phyloP scores from a whole-genome alignment of 306 rosid genomes.

The Amphicarpaea edgeworthii region DNA sequence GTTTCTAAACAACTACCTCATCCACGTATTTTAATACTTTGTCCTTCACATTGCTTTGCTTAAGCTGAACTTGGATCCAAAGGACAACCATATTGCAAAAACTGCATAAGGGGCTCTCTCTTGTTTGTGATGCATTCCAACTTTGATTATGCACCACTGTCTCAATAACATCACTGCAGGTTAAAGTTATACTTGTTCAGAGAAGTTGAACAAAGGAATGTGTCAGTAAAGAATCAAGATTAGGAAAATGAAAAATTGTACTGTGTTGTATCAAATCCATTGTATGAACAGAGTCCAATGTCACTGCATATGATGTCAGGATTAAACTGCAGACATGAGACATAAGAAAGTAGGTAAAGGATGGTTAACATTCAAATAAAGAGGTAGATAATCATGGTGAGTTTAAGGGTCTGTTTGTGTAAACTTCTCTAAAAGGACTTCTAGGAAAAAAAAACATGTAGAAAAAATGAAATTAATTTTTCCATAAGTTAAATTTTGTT shows the following conservation, averaged over 20 bases:
- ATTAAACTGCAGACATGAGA: conserved; percentile 53
- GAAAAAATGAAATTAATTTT: no score
- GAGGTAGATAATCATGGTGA: background rate
- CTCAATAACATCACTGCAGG: conserved; percentile 66
- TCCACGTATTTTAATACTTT: conserved; percentile 59
- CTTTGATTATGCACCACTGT: conserved; percentile 59
- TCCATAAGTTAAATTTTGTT: no score
- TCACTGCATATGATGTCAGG: conserved; percentile 67
- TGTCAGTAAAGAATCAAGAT: conserved; percentile 17
- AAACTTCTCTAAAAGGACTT: no score
- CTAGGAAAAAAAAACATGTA: no score
- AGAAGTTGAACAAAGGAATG: conserved; percentile 20
- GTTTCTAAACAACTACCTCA: conserved; percentile 56
- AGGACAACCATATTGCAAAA: conserved; percentile 72
- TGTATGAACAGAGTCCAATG: conserved; percentile 61
- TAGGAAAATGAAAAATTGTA: conserved; percentile 43
- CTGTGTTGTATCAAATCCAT: conserved; percentile 48
- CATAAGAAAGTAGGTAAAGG: conserved; percentile 33
- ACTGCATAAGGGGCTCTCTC: conserved; percentile 59
- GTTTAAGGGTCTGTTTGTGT: no score
- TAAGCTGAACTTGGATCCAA: conserved; percentile 80
- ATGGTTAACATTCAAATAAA: conserved; percentile 32
- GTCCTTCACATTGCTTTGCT: conserved; percentile 63
- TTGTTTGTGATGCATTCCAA: conserved; percentile 38
- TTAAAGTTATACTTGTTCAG: conserved; percentile 39